A percentile compares a stretch with the other conserved stretches of the same genome.
phyloP scores from a whole-genome alignment of 1,139 yeast species.

The Magnusiomyces suaveolens region DNA sequence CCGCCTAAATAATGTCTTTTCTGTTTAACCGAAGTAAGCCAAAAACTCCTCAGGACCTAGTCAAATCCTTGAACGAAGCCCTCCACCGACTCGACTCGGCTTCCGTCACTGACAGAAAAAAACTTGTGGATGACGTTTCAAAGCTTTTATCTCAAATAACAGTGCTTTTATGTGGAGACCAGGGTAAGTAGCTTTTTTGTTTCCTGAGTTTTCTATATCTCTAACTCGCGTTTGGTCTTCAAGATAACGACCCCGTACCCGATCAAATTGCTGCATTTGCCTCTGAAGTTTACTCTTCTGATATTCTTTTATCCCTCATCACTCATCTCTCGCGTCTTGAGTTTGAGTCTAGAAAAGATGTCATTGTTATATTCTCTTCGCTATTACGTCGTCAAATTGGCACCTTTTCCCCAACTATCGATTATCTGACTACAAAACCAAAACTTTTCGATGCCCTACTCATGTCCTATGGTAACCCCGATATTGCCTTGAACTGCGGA shows the following conservation, averaged over 20 bases:
- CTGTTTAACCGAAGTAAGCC: conserved; percentile 76
- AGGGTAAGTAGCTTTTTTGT: conserved; percentile 28
- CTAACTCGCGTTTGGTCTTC: conserved; percentile 16
- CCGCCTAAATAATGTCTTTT: conserved; percentile 53
- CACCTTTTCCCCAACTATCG: conserved; percentile 68
- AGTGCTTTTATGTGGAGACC: conserved; percentile 65
- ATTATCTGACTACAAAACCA: conserved; percentile 61
- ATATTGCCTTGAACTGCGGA: conserved; percentile 66
- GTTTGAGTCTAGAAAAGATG: conserved; percentile 85
- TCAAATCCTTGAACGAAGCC: conserved; percentile 65
- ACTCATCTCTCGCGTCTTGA: conserved; percentile 55
- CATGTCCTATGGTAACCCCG: conserved; percentile 61
- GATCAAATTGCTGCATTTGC: conserved; percentile 63
- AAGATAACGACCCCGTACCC: conserved; percentile 42
- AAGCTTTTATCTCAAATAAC: conserved; percentile 60
- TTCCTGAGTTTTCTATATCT: background rate
- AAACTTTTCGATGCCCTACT: conserved; percentile 54
- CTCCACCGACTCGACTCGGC: conserved; percentile 51
- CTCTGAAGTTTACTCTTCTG: conserved; percentile 66
- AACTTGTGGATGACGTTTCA: conserved; percentile 65
- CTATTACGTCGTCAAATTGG: conserved; percentile 74
- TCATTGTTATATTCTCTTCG: conserved; percentile 60
- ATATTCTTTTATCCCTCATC: conserved; percentile 54
- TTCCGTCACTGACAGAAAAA: conserved; percentile 40
- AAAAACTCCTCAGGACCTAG: conserved; percentile 81